Base-by-base conservation (phyloP, 192 early-diverging fungal species). In the Phycomyces nitens region DNA sequence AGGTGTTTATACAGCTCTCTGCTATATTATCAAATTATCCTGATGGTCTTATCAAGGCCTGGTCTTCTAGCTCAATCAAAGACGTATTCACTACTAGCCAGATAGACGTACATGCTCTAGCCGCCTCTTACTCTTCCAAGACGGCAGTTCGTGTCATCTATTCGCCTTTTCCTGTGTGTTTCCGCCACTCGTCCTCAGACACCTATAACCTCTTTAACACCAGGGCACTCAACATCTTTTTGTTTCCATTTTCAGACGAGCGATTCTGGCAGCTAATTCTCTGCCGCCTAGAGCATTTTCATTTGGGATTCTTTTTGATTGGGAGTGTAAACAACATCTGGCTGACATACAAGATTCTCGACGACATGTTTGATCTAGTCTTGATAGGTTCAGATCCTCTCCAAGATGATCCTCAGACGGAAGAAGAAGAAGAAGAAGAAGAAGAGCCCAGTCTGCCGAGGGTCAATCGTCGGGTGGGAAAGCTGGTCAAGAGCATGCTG, bases 231-330 rank as follows among this genome's bases (percentile, higher is more conserved):
- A 67, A 76, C 27, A 67, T 52, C 29, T 42, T 76, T 12, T 41
- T 80, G 0, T 77, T 78, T 47, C 78, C 81, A 3, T 80, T 83
- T 53, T 64, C 77, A 14, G 74, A 78, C 22, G 78, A 77, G 41
- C 69, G 78, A 15, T 27, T 80, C 27, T 79, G 77, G 78, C 66
- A 74, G 39, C 63, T 73, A 23, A 50, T 84, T 6, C 56, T 84
- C 0, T 84, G 83, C 56, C 55, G 64, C 16, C 58, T 81, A 2
- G 78, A 82, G 50, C 83, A 84, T 51, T 66, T 84, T 23, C 80
- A 82, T 64, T 57, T 84, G 0, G 83, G 83, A 3, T 80, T 84
- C 50, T 84, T 84, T 64, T 71, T 84, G n/a, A 58, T 84, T 3
- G 83, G 83, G 2, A 77, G 74, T 11, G 69, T 76, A 14, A 76